Conservation (phyloP, 768 basidiomycete genomes). For the Russula abietina region DNA sequence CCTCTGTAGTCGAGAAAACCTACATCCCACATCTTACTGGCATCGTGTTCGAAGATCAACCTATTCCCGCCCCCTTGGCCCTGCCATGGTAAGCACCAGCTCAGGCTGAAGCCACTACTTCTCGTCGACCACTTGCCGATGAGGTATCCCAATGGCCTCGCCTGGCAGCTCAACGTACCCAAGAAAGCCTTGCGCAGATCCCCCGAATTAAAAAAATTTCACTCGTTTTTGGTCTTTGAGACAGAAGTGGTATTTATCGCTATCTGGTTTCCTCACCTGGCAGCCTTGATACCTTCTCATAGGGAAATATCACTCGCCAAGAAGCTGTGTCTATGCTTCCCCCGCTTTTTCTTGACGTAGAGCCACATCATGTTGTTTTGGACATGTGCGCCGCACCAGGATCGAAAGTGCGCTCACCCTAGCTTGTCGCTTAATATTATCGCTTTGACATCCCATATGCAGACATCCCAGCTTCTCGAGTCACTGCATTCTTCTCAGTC, state of each 20-base stretch:
- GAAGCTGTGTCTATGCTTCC: conserved; percentile 99
- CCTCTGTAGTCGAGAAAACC: conserved; percentile 65
- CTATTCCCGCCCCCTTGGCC: conserved; percentile 72
- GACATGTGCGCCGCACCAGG: conserved; percentile 99
- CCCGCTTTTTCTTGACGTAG: conserved; percentile 88
- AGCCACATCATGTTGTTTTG: conserved; percentile 88
- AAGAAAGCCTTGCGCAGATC: conserved; percentile 84
- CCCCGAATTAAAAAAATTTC: conserved; percentile 89
- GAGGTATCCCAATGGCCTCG: conserved; percentile 93
- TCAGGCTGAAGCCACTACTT: not conserved
- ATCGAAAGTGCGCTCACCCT: conserved; percentile 60
- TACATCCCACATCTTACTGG: conserved; percentile 74
- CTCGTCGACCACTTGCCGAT: conserved; percentile 5
- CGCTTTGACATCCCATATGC: conserved; percentile 7
- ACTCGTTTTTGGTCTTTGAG: conserved; percentile 94
- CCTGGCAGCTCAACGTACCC: conserved; percentile 92
- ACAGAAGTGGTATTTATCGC: conserved; percentile 78
- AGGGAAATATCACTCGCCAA: conserved; percentile 95
- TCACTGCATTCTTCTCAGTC: conserved; percentile 81
- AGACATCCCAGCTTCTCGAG: conserved; percentile 96
- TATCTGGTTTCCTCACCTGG: not conserved
- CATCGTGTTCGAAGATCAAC: conserved; percentile 69
- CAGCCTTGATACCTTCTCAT: not conserved
- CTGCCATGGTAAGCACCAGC: conserved; percentile 64
- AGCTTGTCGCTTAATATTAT: not conserved